Percentiles rank a stretch among this genome's conserved stretches.
These are phyloP conservation scores for Claviceps cyperi DNA, from an alignment of 2,329 filamentous ascomycete species.

Conservation along the genomic window DNA sequence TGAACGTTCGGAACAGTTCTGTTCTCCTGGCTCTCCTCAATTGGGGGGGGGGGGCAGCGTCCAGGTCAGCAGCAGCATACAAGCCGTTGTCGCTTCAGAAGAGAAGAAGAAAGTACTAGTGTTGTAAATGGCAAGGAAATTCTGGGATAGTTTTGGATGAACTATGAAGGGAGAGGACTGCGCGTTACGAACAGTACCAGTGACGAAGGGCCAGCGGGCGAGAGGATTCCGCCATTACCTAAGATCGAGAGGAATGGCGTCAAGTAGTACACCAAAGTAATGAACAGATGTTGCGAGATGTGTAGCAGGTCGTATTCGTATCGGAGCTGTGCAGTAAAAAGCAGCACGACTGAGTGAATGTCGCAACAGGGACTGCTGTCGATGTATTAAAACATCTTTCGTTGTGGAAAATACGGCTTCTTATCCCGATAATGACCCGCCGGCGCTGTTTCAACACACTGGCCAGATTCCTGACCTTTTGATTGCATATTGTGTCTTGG, in stretches of 20 bases:
- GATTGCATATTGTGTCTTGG: too few relatives aligned
- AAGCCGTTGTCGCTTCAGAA: conserved; percentile 20
- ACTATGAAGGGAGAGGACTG: not conserved
- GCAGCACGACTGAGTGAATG: not conserved
- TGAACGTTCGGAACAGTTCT: too few relatives aligned
- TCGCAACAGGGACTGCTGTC: not conserved
- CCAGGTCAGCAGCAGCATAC: not conserved
- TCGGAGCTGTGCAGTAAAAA: not conserved
- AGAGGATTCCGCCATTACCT: not conserved
- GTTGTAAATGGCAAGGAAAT: not conserved
- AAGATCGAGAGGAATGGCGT: not conserved
- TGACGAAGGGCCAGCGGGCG: not conserved
- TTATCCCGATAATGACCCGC: not conserved
- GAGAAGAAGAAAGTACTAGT: not conserved
- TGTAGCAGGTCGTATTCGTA: not conserved
- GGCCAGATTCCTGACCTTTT: too few relatives aligned
- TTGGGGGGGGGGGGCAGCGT: too few relatives aligned
- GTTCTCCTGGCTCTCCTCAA: too few relatives aligned
- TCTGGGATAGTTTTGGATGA: not conserved
- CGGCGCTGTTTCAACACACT: too few relatives aligned
- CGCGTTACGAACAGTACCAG: not conserved
- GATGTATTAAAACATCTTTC: not conserved
- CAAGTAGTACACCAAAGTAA: not conserved
- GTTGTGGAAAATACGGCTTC: not conserved
- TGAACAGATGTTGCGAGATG: not conserved